Conservation (phyloP, 1,284 basidiomycete species). For the Ceratobasidium sp. region DNA sequence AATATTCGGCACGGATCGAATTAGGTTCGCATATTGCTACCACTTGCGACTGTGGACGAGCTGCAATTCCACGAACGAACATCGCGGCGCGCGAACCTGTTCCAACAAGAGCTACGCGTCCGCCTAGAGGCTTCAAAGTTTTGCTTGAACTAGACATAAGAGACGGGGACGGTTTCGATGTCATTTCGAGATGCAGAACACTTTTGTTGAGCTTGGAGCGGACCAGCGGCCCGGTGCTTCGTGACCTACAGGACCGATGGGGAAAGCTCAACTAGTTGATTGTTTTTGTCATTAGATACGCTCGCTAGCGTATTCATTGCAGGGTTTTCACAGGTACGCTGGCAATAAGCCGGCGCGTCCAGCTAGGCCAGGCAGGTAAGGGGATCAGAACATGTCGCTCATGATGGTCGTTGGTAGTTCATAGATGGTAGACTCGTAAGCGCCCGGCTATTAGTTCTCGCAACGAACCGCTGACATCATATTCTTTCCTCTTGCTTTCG, state of each 20-base stretch:
- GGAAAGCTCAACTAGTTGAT: background rate
- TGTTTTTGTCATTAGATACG: background rate
- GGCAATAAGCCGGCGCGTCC: too few species aligned
- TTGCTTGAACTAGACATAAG: conserved; percentile 25
- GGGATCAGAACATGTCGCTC: too few species aligned
- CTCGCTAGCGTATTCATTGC: background rate
- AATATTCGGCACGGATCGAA: conserved; percentile 64
- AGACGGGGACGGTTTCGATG: background rate
- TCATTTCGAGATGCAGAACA: conserved; percentile 56
- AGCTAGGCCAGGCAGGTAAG: too few species aligned
- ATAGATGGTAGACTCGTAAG: too few species aligned
- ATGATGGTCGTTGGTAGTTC: background rate
- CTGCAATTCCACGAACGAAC: conserved; percentile 59
- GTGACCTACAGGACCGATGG: conserved; percentile 4
- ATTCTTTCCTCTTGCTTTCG: background rate
- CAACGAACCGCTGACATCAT: background rate
- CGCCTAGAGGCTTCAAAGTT: conserved; percentile 50
- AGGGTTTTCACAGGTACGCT: background rate
- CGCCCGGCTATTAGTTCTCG: background rate
- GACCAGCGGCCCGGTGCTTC: conserved; percentile 52
- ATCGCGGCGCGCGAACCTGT: conserved; percentile 63
- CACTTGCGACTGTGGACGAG: conserved; percentile 58
- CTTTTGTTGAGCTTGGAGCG: conserved; percentile 58
- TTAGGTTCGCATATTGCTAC: conserved; percentile 70
- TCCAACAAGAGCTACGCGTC: conserved; percentile 62